Evolutionary conservation across 169 alveolate species (phyloP).

Genomic region (Plasmodium malariae): DNA sequence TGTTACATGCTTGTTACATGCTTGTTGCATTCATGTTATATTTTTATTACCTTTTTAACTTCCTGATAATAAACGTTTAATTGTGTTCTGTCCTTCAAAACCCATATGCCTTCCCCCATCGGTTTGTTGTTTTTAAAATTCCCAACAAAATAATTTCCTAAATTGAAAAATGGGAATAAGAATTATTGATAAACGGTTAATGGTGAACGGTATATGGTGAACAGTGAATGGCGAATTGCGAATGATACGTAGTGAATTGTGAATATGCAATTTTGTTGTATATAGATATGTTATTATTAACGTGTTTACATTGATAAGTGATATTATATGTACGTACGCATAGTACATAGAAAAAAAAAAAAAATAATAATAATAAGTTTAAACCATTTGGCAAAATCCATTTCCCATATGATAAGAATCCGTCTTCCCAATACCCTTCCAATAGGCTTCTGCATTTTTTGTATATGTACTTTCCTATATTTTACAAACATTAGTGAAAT

Average conservation of each 20-base stretch:
- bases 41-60: conserved; percentile 20
- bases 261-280: too few species aligned
- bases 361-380: too few species aligned
- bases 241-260: too few species aligned
- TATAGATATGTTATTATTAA: too few species aligned
- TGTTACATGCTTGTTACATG: background rate
- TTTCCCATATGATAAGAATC: conserved; percentile 47
- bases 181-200: too few species aligned
- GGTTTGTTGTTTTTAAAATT: conserved; percentile 46
- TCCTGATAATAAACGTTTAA: conserved; percentile 53
- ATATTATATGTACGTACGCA: too few species aligned
- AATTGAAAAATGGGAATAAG: background rate
- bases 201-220: background rate
- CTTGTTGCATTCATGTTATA: background rate
- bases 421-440: conserved; percentile 66
- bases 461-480: conserved; percentile 49
- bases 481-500: background rate
- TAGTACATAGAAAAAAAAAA: too few species aligned
- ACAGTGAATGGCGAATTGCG: too few species aligned
- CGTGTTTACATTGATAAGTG: too few species aligned
- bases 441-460: conserved; percentile 58
- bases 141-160: conserved; percentile 58
- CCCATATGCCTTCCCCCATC: conserved; percentile 49
- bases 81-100: conserved; percentile 44
- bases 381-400: conserved; percentile 75